Evolutionary conservation across 495 filamentous ascomycete genomes (phyloP).

Genomic region (Usnea hakonensis): DNA sequence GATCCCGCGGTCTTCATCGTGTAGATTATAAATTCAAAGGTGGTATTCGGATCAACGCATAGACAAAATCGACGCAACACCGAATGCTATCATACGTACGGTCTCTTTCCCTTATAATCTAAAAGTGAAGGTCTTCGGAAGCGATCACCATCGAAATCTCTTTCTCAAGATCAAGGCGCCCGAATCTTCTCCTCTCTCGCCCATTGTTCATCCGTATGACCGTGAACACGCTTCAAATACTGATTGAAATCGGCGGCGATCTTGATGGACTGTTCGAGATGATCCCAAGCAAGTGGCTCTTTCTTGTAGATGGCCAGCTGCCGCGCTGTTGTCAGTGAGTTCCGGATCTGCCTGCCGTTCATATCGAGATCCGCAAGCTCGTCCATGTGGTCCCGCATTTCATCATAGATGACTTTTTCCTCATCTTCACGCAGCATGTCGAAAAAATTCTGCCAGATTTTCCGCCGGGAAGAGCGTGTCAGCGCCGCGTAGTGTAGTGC

Average conservation of each 20-base stretch:
- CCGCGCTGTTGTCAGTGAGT: slow-evolving; percentile 32
- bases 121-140: background rate
- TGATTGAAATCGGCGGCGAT: slow-evolving; percentile 8
- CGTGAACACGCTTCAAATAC: slow-evolving; percentile 14
- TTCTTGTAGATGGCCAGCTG: slow-evolving; percentile 19
- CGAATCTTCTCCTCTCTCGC: slow-evolving; percentile 6
- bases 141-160: background rate
- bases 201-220: slow-evolving; percentile 15
- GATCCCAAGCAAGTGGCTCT: slow-evolving; percentile 6
- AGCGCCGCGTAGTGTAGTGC: slow-evolving; percentile 14
- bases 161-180: background rate
- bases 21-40: too few species aligned
- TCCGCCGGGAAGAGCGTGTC: background rate
- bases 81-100: too few species aligned
- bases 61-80: too few species aligned
- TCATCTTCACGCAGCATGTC: slow-evolving; percentile 18
- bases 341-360: slow-evolving; percentile 26
- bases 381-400: slow-evolving; percentile 20
- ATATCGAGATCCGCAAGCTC: slow-evolving; percentile 14
- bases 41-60: too few species aligned
- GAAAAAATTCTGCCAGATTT: slow-evolving; percentile 16
- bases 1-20: too few species aligned
- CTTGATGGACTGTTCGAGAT: slow-evolving; percentile 6
- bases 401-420: slow-evolving; percentile 24
- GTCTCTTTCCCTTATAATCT: background rate